phyloP scores from a whole-genome alignment of 768 basidiomycete species.

The Exsudoporus frostii region DNA sequence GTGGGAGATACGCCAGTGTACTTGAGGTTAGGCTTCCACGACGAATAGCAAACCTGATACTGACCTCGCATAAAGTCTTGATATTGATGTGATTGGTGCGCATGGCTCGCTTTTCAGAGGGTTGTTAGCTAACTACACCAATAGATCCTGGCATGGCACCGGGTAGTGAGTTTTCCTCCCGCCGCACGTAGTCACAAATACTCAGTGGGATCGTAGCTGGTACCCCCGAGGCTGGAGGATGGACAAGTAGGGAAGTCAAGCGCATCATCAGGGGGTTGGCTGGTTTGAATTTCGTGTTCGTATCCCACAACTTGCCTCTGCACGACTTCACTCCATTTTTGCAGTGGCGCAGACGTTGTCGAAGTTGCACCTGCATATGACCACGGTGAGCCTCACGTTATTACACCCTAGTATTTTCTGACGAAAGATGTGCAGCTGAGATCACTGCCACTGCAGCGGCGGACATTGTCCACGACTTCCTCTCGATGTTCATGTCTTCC shows the following conservation, averaged over 20 bases:
- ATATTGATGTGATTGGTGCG: slow-evolving; percentile 78
- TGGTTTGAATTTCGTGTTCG: slow-evolving; percentile 76
- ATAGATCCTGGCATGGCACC: slow-evolving; percentile 77
- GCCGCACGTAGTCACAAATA: not conserved
- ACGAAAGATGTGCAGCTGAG: slow-evolving; percentile 25
- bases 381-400: slow-evolving; percentile 15
- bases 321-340: not conserved
- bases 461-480: slow-evolving; percentile 44
- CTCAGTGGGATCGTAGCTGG: slow-evolving; percentile 49
- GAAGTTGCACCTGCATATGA: slow-evolving; percentile 29
- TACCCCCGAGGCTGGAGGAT: slow-evolving; percentile 82
- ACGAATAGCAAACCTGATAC: not conserved
- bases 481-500: slow-evolving; percentile 36
- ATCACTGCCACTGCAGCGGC: slow-evolving; percentile 44
- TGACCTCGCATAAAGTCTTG: slow-evolving; percentile 44
- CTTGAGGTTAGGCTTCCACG: slow-evolving; percentile 44
- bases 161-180: slow-evolving; percentile 51
- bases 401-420: not conserved
- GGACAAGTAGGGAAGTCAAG: slow-evolving; percentile 81
- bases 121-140: not conserved
- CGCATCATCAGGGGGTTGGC: slow-evolving; percentile 75
- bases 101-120: not conserved
- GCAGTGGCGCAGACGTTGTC: slow-evolving; percentile 23
- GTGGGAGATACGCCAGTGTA: slow-evolving; percentile 77
- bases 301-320: not conserved